phyloP scores from a whole-genome alignment of 2,329 filamentous ascomycete genomes.

The Botryosphaeria agaves region DNA sequence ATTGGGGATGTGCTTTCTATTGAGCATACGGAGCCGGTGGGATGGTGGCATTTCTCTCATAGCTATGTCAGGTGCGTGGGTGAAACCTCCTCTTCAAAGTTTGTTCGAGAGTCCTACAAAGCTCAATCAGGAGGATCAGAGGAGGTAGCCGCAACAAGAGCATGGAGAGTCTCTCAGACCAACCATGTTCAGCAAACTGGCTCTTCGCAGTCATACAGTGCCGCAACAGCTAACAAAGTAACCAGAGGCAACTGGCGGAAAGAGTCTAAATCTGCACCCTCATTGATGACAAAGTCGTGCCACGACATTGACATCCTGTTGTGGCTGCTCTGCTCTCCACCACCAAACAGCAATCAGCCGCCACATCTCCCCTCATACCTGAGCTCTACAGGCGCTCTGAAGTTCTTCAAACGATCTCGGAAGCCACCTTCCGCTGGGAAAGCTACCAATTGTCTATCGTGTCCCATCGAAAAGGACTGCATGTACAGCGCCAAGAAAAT shows the following conservation, averaged over 20 bases:
- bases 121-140: background rate
- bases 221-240: background rate
- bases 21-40: conserved; percentile 86
- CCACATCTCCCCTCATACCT: conserved; percentile 61
- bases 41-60: conserved; percentile 91
- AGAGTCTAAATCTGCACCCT: conserved; percentile 57
- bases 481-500: conserved; percentile 74
- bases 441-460: conserved; percentile 78
- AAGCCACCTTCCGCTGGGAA: conserved; percentile 60
- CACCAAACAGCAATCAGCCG: conserved; percentile 20
- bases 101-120: background rate
- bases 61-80: conserved; percentile 55
- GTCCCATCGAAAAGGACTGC: conserved; percentile 57
- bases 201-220: too few relatives aligned
- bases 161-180: too few relatives aligned
- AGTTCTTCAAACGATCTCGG: conserved; percentile 56
- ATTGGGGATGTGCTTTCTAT: conserved; percentile 76
- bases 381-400: conserved; percentile 58
- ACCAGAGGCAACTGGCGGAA: conserved; percentile 77
- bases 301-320: conserved; percentile 89
- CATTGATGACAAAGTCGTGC: conserved; percentile 83
- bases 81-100: too few relatives aligned
- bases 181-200: too few relatives aligned
- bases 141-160: too few relatives aligned
- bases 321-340: conserved; percentile 73